These are phyloP conservation scores for Crithidia sp. DNA, from an alignment of 208 protist genomes.

Conservation along the genomic window DNA sequence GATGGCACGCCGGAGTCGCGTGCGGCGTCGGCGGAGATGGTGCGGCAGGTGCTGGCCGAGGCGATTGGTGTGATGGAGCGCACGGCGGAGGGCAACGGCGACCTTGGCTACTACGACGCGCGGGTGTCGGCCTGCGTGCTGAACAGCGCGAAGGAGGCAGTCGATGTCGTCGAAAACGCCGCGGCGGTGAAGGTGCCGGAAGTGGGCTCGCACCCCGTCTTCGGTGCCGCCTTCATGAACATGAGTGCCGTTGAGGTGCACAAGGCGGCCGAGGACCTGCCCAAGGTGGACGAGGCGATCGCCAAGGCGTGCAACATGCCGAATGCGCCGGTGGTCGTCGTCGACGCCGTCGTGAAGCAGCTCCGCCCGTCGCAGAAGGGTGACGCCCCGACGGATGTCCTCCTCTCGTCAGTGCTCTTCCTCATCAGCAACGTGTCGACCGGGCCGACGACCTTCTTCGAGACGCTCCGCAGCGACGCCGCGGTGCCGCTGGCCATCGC, in stretches of 20 bases:
- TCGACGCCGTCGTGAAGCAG: constrained; percentile 69
- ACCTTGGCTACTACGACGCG: constrained; percentile 47
- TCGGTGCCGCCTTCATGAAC: constrained; percentile 61
- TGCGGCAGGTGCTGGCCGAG: constrained; percentile 34
- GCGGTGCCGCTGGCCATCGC: constrained; percentile 37
- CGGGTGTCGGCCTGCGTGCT: constrained; percentile 44
- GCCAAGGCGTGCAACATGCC: constrained; percentile 25
- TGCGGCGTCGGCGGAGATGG: constrained; percentile 21
- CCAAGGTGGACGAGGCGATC: constrained; percentile 33
- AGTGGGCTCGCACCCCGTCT: constrained; percentile 64
- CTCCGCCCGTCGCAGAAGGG: constrained; percentile 38
- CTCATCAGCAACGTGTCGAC: constrained; percentile 41
- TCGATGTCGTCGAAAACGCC: constrained; percentile 27
- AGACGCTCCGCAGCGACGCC: constrained; percentile 37
- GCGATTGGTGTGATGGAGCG: constrained; percentile 32
- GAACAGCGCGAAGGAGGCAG: constrained; percentile 34
- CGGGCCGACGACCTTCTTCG: constrained; percentile 36
- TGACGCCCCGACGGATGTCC: constrained; percentile 37
- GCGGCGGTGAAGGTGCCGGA: constrained; percentile 27
- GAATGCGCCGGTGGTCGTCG: constrained; percentile 37
- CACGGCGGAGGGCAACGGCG: constrained; percentile 30
- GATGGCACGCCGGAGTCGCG: constrained; percentile 32
- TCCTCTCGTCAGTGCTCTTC: constrained; percentile 53
- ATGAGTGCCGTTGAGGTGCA: constrained; percentile 33
- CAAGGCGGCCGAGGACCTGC: constrained; percentile 16